Conservation (phyloP, 2,329 filamentous ascomycete species). For the Pseudophaeomoniella oleicola region DNA sequence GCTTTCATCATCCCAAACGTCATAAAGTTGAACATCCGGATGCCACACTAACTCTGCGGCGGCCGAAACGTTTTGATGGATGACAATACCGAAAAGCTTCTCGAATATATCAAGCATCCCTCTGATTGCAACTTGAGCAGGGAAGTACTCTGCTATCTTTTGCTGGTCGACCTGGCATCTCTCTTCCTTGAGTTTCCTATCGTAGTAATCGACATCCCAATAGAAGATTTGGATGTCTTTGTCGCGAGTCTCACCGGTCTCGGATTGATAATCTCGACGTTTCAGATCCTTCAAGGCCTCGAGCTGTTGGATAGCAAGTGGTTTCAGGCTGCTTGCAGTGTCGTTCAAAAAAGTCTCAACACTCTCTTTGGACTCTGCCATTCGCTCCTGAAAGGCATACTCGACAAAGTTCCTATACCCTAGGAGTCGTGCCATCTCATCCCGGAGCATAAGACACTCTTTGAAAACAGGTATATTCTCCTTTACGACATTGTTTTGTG, state of each 20-base stretch:
- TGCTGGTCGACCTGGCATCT: slow-evolving; percentile 69
- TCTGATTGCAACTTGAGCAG: slow-evolving; percentile 55
- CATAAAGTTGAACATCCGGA: slow-evolving; percentile 67
- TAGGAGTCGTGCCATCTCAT: slow-evolving; percentile 62
- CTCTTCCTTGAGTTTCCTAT: slow-evolving; percentile 64
- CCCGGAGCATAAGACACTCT: slow-evolving; percentile 59
- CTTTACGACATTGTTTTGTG: slow-evolving; percentile 70
- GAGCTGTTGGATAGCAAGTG: slow-evolving; percentile 58
- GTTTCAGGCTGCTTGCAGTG: slow-evolving; percentile 49
- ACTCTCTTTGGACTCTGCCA: slow-evolving; percentile 62
- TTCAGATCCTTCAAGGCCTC: slow-evolving; percentile 59
- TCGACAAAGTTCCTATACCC: slow-evolving; percentile 66
- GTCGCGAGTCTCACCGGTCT: slow-evolving; percentile 26
- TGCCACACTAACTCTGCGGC: slow-evolving; percentile 59
- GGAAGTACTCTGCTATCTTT: slow-evolving; percentile 73
- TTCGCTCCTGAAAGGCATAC: slow-evolving; percentile 67
- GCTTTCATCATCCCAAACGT: slow-evolving; percentile 58
- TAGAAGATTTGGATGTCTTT: slow-evolving; percentile 66
- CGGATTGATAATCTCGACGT: slow-evolving; percentile 46
- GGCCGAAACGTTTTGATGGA: slow-evolving; percentile 46
- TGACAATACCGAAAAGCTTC: slow-evolving; percentile 64
- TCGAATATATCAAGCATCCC: slow-evolving; percentile 77
- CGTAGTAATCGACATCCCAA: slow-evolving; percentile 72
- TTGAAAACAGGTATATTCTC: slow-evolving; percentile 59
- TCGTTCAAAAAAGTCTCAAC: slow-evolving; percentile 62